phyloP scores from a whole-genome alignment of 2,329 filamentous ascomycete genomes.

The Juglanconis oblonga region DNA sequence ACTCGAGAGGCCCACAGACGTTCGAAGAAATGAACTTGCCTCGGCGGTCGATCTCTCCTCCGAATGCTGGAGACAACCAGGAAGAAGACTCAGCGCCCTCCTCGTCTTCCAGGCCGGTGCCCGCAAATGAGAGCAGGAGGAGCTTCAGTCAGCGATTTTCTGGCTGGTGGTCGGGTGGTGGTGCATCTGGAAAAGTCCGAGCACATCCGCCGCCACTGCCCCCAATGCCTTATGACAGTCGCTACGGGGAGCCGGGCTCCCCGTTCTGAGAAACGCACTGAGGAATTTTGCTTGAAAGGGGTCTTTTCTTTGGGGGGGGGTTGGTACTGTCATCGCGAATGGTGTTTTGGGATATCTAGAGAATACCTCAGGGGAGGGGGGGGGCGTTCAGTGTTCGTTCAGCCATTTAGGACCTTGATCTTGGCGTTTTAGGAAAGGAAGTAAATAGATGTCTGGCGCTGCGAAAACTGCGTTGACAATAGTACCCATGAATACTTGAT shows the following conservation, averaged over 20 bases:
- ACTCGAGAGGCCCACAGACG: slow-evolving; percentile 2
- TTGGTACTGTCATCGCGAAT: too few relatives aligned
- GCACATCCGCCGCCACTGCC: slow-evolving; percentile 8
- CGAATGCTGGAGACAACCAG: not conserved
- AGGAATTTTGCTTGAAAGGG: too few relatives aligned
- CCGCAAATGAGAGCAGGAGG: not conserved
- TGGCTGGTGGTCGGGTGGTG: slow-evolving; percentile 10
- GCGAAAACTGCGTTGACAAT: too few relatives aligned
- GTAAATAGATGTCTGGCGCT: too few relatives aligned
- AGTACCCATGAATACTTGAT: too few relatives aligned
- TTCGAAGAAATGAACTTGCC: slow-evolving; percentile 14
- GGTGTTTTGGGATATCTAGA: too few relatives aligned
- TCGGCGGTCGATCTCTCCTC: not conserved
- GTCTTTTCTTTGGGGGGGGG: too few relatives aligned
- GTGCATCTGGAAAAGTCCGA: not conserved
- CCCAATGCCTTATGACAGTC: slow-evolving; percentile 13
- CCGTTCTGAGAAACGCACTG: not conserved
- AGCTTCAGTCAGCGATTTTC: slow-evolving; percentile 8
- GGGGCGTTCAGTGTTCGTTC: too few relatives aligned
- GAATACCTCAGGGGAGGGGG: too few relatives aligned
- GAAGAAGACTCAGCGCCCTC: slow-evolving; percentile 4
- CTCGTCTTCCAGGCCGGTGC: not conserved
- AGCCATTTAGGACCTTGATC: too few relatives aligned
- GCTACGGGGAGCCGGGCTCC: not conserved
- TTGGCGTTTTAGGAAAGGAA: too few relatives aligned